Evolutionary conservation across 352 stramenopile genomes (phyloP).

Genomic region (Globisporangium yorkense): DNA sequence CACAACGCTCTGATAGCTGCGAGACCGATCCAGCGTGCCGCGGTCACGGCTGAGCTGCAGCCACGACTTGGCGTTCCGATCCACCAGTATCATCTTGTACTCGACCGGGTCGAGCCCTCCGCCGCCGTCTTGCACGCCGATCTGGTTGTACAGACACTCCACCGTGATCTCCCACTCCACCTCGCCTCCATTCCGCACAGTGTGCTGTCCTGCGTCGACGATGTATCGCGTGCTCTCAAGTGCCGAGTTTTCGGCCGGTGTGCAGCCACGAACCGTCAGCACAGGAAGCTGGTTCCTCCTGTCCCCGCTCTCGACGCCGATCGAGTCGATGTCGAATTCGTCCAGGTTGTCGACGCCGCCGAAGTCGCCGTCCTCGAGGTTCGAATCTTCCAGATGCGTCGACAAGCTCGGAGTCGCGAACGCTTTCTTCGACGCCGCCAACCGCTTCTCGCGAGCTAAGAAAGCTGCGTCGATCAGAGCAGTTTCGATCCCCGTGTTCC

Average conservation of each 20-base stretch:
- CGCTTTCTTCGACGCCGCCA: slow-evolving; percentile 41
- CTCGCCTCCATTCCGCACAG: slow-evolving; percentile 78
- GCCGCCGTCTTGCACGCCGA: slow-evolving; percentile 17
- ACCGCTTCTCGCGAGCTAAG: slow-evolving; percentile 49
- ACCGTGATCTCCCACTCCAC: slow-evolving; percentile 89
- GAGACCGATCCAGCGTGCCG: slow-evolving; percentile 59
- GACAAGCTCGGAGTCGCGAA: slow-evolving; percentile 26
- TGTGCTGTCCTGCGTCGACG: slow-evolving; percentile 85
- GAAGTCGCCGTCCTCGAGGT: slow-evolving; percentile 33
- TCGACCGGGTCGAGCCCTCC: slow-evolving; percentile 52
- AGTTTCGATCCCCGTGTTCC: slow-evolving; percentile 23
- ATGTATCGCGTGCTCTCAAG: slow-evolving; percentile 81
- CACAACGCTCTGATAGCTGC: slow-evolving; percentile 81
- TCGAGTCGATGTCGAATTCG: slow-evolving; percentile 68
- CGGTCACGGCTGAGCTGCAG: slow-evolving; percentile 76
- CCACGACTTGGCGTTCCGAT: slow-evolving; percentile 72
- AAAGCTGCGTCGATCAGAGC: slow-evolving; percentile 56
- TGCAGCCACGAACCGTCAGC: slow-evolving; percentile 72
- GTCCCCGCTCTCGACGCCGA: slow-evolving; percentile 32
- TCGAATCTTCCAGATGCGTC: slow-evolving; percentile 33
- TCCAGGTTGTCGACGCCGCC: slow-evolving; percentile 67
- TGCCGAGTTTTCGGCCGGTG: slow-evolving; percentile 72
- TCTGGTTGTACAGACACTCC: slow-evolving; percentile 59
- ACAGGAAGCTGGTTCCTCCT: slow-evolving; percentile 50
- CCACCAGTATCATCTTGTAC: slow-evolving; percentile 70